Evolutionary conservation across 148 eudicot species (phyloP), one percentile per base, ranked within the genome.

Genomic region (Cornus controversa): DNA sequence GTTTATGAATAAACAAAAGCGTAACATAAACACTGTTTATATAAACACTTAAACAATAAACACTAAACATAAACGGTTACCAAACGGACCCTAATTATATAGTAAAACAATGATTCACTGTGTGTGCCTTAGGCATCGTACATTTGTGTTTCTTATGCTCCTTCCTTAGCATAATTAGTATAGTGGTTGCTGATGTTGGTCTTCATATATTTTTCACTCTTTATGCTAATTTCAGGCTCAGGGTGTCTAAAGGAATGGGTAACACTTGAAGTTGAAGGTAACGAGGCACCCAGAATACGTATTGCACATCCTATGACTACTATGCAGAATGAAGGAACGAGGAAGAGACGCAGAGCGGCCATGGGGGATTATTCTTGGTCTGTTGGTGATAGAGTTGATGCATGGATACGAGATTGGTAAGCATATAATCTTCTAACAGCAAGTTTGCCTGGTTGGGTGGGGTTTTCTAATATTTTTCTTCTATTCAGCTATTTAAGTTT

Each of bases 351-450:
- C 29, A 86, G 98, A 87, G 85, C 92, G 31, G 95, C 91, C 73
- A 72, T 87, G 80, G 88, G 80, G 65, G 94, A 91, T 68, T 83
- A 87, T 85, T 73, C 84, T 58, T 96, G 98, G 98, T 81, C 82
- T 83, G 72, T 85, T 77, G 93, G 95, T 42, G 99, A 96, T 82
- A 91, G 80, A 84, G 99, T 96, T 80, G 98, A 96, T 78, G 94
- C 85, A 77, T 87, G 89, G 89, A 76, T 90, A 16, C 84, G 89
- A 76, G 89, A 93, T 80, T 83, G 99, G 99, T 96, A 90, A 86
- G 82, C 72, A 57, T 71, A 60, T 60, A 36, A 23, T 1, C 69
- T 8, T 66, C 29, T 25, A 68, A 28, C 16, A 16, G 36, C 66
- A 25, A 47, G 8, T 71, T 34, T 63, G 11, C 64, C 18, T 40